Percentiles rank a stretch among this genome's conserved stretches.
Evolutionary conservation across 768 basidiomycete species (phyloP).

Genomic region (Epithele typhae): DNA sequence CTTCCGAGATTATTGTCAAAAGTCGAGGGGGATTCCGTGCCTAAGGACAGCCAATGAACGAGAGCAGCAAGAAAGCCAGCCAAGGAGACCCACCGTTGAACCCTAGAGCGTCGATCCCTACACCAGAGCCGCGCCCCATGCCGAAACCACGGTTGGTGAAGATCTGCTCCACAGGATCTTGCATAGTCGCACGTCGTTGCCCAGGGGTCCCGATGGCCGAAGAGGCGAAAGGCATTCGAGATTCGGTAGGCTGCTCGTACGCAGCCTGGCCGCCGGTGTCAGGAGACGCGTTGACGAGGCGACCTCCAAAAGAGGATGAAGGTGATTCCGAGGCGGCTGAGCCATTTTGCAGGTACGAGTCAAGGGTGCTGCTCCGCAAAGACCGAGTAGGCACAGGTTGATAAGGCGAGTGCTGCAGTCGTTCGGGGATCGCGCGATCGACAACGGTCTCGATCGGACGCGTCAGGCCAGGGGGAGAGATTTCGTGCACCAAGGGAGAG

Average conservation of each 20-base stretch:
- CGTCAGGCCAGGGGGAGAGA: constrained; percentile 50
- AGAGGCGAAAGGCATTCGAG: constrained; percentile 21
- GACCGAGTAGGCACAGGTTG: constrained; percentile 65
- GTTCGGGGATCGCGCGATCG: constrained; percentile 37
- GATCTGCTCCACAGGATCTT: constrained; percentile 38
- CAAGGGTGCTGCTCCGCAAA: constrained; percentile 59
- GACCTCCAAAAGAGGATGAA: constrained; percentile 64
- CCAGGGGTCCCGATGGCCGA: not conserved
- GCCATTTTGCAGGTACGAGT: constrained; percentile 49
- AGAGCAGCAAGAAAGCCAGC: no score
- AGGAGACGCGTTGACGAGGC: constrained; percentile 65
- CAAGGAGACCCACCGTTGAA: constrained; percentile 28
- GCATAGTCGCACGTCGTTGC: constrained; percentile 28
- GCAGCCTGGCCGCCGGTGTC: constrained; percentile 38
- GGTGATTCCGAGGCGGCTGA: constrained; percentile 67
- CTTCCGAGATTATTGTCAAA: no score
- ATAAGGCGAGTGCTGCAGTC: constrained; percentile 45
- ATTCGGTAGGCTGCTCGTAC: constrained; percentile 40
- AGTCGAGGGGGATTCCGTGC: no score
- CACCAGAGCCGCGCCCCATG: constrained; percentile 26
- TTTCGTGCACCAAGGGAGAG: constrained; percentile 36
- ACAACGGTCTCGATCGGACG: constrained; percentile 48
- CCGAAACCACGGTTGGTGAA: constrained; percentile 29
- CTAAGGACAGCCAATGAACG: no score
- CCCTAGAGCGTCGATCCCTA: constrained; percentile 38